Conservation (phyloP, 176 grass and related monocot genomes). For the Oryza rufipogon region DNA sequence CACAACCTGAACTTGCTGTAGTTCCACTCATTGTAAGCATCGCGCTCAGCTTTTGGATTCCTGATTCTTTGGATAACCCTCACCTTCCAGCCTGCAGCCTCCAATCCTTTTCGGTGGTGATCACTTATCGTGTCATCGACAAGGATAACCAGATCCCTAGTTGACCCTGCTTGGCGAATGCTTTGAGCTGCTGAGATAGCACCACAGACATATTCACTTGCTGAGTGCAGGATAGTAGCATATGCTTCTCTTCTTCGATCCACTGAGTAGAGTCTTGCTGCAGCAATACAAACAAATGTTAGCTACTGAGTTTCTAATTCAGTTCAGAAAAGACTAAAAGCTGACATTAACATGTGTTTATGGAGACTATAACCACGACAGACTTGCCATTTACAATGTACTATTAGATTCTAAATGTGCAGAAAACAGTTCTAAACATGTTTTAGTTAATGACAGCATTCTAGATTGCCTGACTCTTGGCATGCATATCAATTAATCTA, state of each 20-base stretch:
- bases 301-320: neutral
- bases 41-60: slow-evolving; percentile 76
- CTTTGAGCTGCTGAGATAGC: slow-evolving; percentile 88
- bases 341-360: neutral
- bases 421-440: neutral
- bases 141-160: slow-evolving; percentile 82
- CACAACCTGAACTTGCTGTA: slow-evolving; percentile 98
- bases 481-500: neutral
- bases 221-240: slow-evolving; percentile 89
- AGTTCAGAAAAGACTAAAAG: slow-evolving; percentile 5
- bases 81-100: slow-evolving; percentile 84
- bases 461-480: slow-evolving; percentile 12
- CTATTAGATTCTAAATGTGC: slow-evolving; percentile 2
- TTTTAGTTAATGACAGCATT: slow-evolving; percentile 4
- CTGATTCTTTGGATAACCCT: slow-evolving; percentile 75
- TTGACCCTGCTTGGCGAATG: slow-evolving; percentile 83
- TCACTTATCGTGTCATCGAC: slow-evolving; percentile 74
- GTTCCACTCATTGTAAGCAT: slow-evolving; percentile 97
- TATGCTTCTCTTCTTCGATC: slow-evolving; percentile 74
- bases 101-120: slow-evolving; percentile 63
- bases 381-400: slow-evolving; percentile 13
- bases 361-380: neutral
- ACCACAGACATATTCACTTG: slow-evolving; percentile 80
- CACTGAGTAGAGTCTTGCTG: slow-evolving; percentile 76
- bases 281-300: slow-evolving; percentile 35